Evolutionary conservation across 169 alveolate species (phyloP).

Genomic region (Plasmodium malariae): DNA sequence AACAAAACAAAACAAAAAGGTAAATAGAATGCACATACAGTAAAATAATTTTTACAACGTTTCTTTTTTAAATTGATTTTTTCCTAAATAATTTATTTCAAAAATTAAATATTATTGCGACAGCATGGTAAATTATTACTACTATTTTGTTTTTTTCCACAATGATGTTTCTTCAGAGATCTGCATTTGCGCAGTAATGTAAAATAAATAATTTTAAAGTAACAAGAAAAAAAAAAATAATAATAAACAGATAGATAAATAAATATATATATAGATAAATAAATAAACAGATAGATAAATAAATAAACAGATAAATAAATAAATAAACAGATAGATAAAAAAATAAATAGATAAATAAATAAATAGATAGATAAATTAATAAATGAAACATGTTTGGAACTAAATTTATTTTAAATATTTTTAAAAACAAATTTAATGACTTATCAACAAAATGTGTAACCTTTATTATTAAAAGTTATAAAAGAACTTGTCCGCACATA

Average conservation of each 20-base stretch:
- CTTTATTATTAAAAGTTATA: slow-evolving; percentile 65
- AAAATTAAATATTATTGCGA: not conserved
- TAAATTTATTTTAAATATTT: slow-evolving; percentile 46
- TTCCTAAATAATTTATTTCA: slow-evolving; percentile 7
- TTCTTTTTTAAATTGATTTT: not conserved
- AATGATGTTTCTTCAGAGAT: not conserved
- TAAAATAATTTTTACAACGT: not conserved
- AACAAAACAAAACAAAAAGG: slow-evolving; percentile 2
- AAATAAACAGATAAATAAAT: no score
- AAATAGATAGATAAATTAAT: not conserved
- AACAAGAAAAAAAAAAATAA: no score
- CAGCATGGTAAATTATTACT: not conserved
- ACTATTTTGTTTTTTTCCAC: not conserved
- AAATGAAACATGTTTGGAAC: slow-evolving; percentile 66
- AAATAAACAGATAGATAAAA: no score
- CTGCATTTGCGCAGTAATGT: not conserved
- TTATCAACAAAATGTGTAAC: slow-evolving; percentile 54
- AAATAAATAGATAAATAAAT: no score
- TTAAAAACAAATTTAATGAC: slow-evolving; percentile 55
- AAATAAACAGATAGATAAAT: no score
- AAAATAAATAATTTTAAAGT: not conserved
- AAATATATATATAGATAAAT: no score
- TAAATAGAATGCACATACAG: not conserved
- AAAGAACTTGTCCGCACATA: slow-evolving; percentile 76
- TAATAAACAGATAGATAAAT: no score